These are phyloP conservation scores for Dispira parvispora DNA, from an alignment of 192 early-diverging fungal species.

Conservation along the genomic window DNA sequence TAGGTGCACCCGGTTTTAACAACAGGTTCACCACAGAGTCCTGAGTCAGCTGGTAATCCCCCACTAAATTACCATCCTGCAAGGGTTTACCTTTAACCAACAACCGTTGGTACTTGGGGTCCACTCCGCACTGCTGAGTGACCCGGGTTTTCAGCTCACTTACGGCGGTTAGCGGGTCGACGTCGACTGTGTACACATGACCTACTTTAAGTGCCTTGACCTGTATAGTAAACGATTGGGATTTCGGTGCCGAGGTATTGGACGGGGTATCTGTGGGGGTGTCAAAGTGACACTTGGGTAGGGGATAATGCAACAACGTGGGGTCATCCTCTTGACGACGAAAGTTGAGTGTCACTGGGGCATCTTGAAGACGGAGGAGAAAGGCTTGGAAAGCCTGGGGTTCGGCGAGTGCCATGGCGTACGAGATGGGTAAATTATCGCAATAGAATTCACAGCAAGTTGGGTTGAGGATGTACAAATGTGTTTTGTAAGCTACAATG, in stretches of 20 bases:
- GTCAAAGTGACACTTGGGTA: slow-evolving; percentile 1
- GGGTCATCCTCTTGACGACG: slow-evolving; percentile 1
- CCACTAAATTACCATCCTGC: slow-evolving; percentile 30
- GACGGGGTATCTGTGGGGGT: neutral
- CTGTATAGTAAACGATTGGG: slow-evolving; percentile 14
- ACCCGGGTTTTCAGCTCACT: slow-evolving; percentile 22
- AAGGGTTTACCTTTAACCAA: slow-evolving; percentile 42
- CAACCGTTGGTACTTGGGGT: slow-evolving; percentile 26
- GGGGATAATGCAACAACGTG: neutral
- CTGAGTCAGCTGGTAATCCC: slow-evolving; percentile 26
- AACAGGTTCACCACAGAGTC: slow-evolving; percentile 32
- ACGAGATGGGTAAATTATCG: neutral
- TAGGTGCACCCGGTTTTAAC: slow-evolving; percentile 20
- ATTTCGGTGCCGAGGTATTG: neutral
- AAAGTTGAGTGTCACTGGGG: neutral
- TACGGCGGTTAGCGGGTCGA: slow-evolving; percentile 23
- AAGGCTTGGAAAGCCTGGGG: slow-evolving; percentile 3
- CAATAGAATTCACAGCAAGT: neutral
- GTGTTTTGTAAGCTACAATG: too few species aligned
- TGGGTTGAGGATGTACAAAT: too few species aligned
- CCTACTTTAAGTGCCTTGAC: slow-evolving; percentile 24
- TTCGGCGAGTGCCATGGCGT: neutral
- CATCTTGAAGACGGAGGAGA: neutral
- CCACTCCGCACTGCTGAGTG: slow-evolving; percentile 16
- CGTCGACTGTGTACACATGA: slow-evolving; percentile 17